Conservation (phyloP, 129 eudicot species). For the Lactuca saligna region DNA sequence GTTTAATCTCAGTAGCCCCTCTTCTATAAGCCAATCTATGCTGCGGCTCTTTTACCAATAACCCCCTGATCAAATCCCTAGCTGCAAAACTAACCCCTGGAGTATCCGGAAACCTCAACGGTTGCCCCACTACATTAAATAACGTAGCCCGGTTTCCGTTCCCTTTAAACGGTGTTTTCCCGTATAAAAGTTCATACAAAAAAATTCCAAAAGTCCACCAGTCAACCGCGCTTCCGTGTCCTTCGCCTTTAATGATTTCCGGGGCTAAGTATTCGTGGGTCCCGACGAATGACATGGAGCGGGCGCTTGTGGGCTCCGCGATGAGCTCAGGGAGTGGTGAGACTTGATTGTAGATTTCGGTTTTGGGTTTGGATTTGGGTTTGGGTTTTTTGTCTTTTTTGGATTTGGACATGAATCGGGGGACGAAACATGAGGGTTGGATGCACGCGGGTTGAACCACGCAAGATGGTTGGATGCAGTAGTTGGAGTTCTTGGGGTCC, state of each 20-base stretch:
- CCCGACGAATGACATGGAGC: conserved; percentile 97
- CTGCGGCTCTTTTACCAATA: conserved; percentile 95
- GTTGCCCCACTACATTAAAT: conserved; percentile 94
- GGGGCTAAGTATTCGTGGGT: conserved; percentile 99
- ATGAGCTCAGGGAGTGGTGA: conserved; percentile 79
- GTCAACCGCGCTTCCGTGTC: conserved; percentile 96
- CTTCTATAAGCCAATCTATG: conserved; percentile 80
- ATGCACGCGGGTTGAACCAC: conserved; percentile 78
- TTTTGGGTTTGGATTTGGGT: conserved; percentile 43
- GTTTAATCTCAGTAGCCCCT: conserved; percentile 94
- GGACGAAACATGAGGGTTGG: conserved; percentile 82
- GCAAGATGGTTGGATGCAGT: conserved; percentile 76
- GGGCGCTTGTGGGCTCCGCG: conserved; percentile 91
- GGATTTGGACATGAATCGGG: conserved; percentile 64
- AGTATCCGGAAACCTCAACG: conserved; percentile 77
- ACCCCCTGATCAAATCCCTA: conserved; percentile 76
- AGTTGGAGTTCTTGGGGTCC: conserved; percentile 58
- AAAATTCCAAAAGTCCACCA: conserved; percentile 99
- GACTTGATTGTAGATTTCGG: conserved; percentile 54
- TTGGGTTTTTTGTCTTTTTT: conserved; percentile 65
- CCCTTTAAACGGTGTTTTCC: conserved; percentile 87
- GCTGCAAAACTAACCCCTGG: conserved; percentile 92
- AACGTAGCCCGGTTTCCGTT: conserved; percentile 78
- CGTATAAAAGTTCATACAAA: conserved; percentile 75
- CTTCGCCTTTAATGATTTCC: conserved; percentile 88